These are phyloP conservation scores for Beta macrorhiza DNA, from an alignment of 179 eudicot species.

Conservation along the genomic window DNA sequence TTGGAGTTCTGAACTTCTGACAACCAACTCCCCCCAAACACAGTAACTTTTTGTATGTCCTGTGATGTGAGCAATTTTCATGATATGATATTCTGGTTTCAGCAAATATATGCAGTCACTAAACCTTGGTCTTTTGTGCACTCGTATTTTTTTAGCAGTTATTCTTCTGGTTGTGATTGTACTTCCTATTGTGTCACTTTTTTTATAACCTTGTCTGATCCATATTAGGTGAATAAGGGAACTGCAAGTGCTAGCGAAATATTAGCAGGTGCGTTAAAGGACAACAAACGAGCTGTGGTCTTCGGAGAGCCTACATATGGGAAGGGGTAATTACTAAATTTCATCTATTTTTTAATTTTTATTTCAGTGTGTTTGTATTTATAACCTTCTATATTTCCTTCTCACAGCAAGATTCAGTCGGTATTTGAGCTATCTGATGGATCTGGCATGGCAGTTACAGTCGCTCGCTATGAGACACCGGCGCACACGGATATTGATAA, in stretches of 20 bases:
- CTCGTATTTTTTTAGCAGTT: neutral
- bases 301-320: constrained; percentile 95
- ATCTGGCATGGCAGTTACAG: constrained; percentile 95
- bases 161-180: neutral
- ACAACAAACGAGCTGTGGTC: constrained; percentile 87
- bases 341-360: neutral
- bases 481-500: constrained; percentile 89
- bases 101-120: too few relatives aligned
- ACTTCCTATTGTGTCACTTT: neutral
- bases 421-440: constrained; percentile 98
- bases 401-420: constrained; percentile 84
- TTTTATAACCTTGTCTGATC: neutral
- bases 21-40: neutral
- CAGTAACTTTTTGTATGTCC: neutral
- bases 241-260: constrained; percentile 99
- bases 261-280: constrained; percentile 94
- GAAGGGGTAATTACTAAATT: constrained; percentile 58
- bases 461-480: constrained; percentile 97
- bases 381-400: neutral
- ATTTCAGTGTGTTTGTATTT: neutral
- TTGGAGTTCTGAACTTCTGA: neutral
- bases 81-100: too few relatives aligned
- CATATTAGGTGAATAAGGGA: constrained; percentile 77
- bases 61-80: neutral
- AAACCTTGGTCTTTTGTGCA: neutral